Percentiles rank a stretch among this genome's conserved stretches.
Conservation (phyloP, 306 rosid genomes). For the Quercus robur region DNA sequence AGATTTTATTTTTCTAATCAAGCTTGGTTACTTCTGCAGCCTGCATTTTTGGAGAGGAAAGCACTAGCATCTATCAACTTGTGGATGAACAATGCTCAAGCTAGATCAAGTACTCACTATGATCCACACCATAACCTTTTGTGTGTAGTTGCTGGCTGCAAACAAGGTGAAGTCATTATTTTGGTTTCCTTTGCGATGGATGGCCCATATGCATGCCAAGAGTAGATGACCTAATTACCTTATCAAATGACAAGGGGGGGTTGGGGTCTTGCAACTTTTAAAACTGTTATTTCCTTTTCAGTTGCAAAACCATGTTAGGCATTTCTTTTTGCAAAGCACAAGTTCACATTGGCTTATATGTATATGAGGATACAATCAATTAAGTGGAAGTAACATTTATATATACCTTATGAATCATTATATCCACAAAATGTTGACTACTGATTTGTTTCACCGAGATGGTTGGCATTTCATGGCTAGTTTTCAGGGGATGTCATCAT, state of each 20-base stretch:
- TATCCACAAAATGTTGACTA: not conserved
- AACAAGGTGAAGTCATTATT: constrained; percentile 54
- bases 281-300: not conserved
- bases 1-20: constrained; percentile 8
- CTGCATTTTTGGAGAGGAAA: constrained; percentile 59
- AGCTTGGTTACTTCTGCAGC: constrained; percentile 47
- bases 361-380: not conserved
- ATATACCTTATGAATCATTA: not conserved
- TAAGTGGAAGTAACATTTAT: not conserved
- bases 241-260: not conserved
- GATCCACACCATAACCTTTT: constrained; percentile 95
- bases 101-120: constrained; percentile 95
- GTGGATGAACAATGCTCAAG: constrained; percentile 88
- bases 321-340: not conserved
- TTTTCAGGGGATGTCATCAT: not conserved
- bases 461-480: not conserved
- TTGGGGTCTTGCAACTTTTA: not conserved
- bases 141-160: constrained; percentile 80
- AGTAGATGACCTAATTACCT: not conserved
- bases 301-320: not conserved
- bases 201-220: not conserved
- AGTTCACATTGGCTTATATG: not conserved
- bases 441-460: not conserved
- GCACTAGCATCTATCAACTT: constrained; percentile 66
- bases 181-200: constrained; percentile 6